Conservation (phyloP, 2,329 filamentous ascomycete species). For the Aphanoascus verrucosus region DNA sequence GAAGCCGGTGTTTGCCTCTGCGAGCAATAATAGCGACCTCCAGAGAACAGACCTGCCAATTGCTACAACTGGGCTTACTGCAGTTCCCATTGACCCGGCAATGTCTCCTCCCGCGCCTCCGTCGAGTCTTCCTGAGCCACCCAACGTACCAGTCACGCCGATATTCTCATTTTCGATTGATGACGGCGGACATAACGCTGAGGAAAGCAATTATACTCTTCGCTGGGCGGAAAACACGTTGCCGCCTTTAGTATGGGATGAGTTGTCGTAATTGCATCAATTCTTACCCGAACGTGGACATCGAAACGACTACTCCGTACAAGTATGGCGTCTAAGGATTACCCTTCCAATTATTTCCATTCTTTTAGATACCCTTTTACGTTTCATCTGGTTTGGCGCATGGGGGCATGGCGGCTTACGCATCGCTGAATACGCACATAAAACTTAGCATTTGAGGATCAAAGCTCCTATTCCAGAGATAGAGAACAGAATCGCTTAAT, state of each 20-base stretch:
- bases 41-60: not conserved
- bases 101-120: conserved; percentile 26
- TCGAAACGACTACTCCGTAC: not conserved
- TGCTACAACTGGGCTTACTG: not conserved
- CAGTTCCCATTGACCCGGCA: conserved; percentile 24
- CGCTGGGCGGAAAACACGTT: conserved; percentile 33
- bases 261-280: conserved; percentile 19
- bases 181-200: conserved; percentile 20
- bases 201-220: conserved; percentile 12
- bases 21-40: not conserved
- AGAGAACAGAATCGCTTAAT: no score
- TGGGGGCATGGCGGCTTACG: no score
- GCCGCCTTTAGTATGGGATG: conserved; percentile 34
- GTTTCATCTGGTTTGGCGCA: no score
- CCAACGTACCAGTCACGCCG: conserved; percentile 8
- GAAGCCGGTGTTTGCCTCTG: not conserved
- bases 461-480: no score
- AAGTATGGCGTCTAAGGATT: no score
- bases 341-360: no score
- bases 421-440: no score
- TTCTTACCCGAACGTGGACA: not conserved
- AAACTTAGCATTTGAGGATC: no score
- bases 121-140: conserved; percentile 18
- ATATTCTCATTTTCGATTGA: conserved; percentile 27
- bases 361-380: no score